Evolutionary conservation across 108 stramenopile species (phyloP).

Genomic region (Skeletonema menzelii): DNA sequence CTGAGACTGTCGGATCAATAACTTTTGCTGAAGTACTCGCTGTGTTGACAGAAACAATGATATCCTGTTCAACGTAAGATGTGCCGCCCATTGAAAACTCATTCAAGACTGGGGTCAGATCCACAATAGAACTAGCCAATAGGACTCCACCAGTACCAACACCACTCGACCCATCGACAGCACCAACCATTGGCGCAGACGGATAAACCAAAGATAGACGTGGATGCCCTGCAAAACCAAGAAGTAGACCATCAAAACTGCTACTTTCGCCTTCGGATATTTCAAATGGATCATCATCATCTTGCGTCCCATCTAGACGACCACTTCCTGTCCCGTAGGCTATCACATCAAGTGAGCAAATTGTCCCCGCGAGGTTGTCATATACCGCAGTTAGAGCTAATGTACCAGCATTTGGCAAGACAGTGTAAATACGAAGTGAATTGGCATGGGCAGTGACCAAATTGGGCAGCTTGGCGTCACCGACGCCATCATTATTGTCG

Average conservation of each 20-base stretch:
- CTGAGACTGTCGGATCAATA: conserved; percentile 58
- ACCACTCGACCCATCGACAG: conserved; percentile 13
- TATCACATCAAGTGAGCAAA: conserved; percentile 60
- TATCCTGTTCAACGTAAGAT: conserved; percentile 70
- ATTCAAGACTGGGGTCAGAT: conserved; percentile 66
- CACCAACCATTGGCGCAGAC: conserved; percentile 32
- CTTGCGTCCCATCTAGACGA: conserved; percentile 1
- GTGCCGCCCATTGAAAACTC: conserved; percentile 58
- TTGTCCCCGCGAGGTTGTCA: conserved; percentile 71
- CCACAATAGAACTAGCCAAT: conserved; percentile 67
- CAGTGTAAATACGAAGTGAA: conserved; percentile 64
- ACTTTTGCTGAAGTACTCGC: conserved; percentile 8
- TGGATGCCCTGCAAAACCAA: conserved; percentile 82
- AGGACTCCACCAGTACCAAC: conserved; percentile 55
- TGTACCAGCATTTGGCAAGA: conserved; percentile 58
- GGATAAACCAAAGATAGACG: conserved; percentile 65
- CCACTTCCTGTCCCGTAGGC: conserved; percentile 38
- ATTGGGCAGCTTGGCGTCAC: conserved; percentile 53
- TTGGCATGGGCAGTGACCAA: conserved; percentile 81
- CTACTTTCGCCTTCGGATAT: conserved; percentile 12
- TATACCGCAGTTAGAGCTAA: conserved; percentile 56
- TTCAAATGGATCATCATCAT: conserved; percentile 13
- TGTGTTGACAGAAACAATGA: conserved; percentile 51
- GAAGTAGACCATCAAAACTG: conserved; percentile 53
- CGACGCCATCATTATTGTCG: neutral